Evolutionary conservation across 257 asterid genomes (phyloP), one percentile per base, ranked within the genome.

Genomic region (Penstemon davidsonii): DNA sequence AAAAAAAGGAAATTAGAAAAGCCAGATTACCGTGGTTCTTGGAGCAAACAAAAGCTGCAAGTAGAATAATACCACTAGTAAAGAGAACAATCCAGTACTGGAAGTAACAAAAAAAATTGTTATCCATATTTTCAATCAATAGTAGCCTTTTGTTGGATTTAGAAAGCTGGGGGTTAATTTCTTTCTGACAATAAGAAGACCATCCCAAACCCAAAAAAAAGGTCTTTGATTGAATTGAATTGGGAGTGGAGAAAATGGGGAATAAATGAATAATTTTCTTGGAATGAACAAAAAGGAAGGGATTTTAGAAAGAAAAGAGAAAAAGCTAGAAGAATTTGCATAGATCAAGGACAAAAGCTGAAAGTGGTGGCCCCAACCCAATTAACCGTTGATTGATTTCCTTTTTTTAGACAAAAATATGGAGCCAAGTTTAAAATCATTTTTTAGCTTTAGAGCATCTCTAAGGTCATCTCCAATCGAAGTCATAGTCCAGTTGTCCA

Each of bases 301-400:
- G 45, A 51, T 3, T 45, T n/a, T 13, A 49, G 57, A 10, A 58
- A 9, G 69, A 60, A 68, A 67, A 66, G 67, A 56, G 60, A 53
- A 67, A 70, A 70, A 51, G 55, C 55, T 71, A 19, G 69, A 49
- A 73, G 66, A 80, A 67, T 15, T 71, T 64, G 76, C 83, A 71
- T 82, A 55, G 63, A 75, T 78, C 60, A 60, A 50, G 87, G 87
- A 72, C 64, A 82, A 82, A 77, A 75, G 80, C 65, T 8, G 15
- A 41, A 8, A 10, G n/a, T n/a, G 52, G 84, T 78, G 92, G 90
- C 53, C 87, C 91, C 76, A 64, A 18, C 43, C 91, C 76, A 61
- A 18, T 39, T 64, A 61, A 78, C 72, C 54, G 73, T 61, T 62
- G 18, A 15, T 15, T 15, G 18, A 15, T 15, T 15, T 15, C 18